These are phyloP conservation scores for Scheffersomyces segobiensis DNA, from an alignment of 1,139 yeast species.

Conservation along the genomic window DNA sequence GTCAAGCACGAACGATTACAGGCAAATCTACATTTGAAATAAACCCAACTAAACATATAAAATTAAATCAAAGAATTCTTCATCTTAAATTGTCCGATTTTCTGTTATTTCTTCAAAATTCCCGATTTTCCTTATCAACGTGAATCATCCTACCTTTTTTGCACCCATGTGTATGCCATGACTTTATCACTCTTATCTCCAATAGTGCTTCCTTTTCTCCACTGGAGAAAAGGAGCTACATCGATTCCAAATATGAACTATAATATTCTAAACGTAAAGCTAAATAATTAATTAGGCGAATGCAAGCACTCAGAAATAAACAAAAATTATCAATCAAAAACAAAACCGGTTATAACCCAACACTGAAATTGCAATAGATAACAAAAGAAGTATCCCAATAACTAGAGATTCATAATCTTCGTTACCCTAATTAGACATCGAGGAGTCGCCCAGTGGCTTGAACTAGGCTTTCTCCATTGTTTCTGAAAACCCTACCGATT, in stretches of 20 bases:
- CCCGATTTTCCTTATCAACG: not conserved
- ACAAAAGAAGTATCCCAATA: not conserved
- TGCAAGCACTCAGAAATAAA: not conserved
- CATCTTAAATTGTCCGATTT: not conserved
- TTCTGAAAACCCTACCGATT: conserved; percentile 54
- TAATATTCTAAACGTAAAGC: not conserved
- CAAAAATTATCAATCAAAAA: not conserved
- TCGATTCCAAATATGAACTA: not conserved
- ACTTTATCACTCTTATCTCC: not conserved
- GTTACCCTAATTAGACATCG: not conserved
- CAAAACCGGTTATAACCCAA: not conserved
- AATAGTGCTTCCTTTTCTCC: not conserved
- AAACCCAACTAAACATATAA: too few relatives aligned
- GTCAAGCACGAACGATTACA: too few relatives aligned
- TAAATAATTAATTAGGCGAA: not conserved
- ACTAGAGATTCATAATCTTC: not conserved
- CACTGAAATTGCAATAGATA: not conserved
- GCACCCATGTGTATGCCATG: not conserved
- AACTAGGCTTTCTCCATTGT: conserved; percentile 7
- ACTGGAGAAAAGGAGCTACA: not conserved
- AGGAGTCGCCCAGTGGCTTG: conserved; percentile 8
- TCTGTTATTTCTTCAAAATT: not conserved
- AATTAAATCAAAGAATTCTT: not conserved
- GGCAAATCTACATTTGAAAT: too few relatives aligned
- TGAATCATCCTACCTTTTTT: too few relatives aligned